Evolutionary conservation across 2,329 filamentous ascomycete species (phyloP), one percentile per base, ranked within the genome.

Genomic region (Xylariaceae sp.): DNA sequence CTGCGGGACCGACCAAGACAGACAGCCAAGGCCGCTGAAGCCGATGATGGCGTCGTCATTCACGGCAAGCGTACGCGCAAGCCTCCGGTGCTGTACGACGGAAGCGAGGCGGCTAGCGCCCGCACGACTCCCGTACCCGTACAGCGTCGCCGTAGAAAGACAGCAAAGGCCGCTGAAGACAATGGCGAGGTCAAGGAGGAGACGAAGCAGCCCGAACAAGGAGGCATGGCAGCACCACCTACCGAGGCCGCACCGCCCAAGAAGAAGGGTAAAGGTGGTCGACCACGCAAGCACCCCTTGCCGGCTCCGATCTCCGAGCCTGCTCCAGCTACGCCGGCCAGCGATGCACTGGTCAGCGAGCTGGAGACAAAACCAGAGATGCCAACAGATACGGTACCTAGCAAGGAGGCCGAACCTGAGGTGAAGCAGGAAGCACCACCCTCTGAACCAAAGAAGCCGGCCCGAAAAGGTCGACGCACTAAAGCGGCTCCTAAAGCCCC

Each of bases 11-110:
- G 83, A 60, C 81, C 80, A 5, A 80, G 79, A 68, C 80, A 80
- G 65, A 85, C 82, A 2, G 80, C 79, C 61, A 84, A 84, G 71
- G 80, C 82, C n/a, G 79, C 80, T 9, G 82, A 85, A 66, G 77
- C 80, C 9, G 76, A 76, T 3, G 77, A 78, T 45, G 72, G 74
- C 15, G 63, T 76, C 1, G 75, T 80, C 23, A 73, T 81, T 2
- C 76, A 77, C 9, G 80, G 81, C 51, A 85, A 84, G 68, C 76
- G 83, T 34, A 73, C 75, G n/a, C 76, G 81, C 55, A 83, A 80
- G 66, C 77, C 80, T 1, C 78, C 81, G 1, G 76, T 76, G 53
- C 65, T 79, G 8, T 79, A 81, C 49, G 80, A 82, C 50, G 79
- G 80, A 44, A 75, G 77, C 57, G 77, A 81, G 60, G 77, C 80